Evolutionary conservation across 2,329 filamentous ascomycete genomes (phyloP), one percentile per base, ranked within the genome.

Genomic region (Calcarisporium arbuscula): DNA sequence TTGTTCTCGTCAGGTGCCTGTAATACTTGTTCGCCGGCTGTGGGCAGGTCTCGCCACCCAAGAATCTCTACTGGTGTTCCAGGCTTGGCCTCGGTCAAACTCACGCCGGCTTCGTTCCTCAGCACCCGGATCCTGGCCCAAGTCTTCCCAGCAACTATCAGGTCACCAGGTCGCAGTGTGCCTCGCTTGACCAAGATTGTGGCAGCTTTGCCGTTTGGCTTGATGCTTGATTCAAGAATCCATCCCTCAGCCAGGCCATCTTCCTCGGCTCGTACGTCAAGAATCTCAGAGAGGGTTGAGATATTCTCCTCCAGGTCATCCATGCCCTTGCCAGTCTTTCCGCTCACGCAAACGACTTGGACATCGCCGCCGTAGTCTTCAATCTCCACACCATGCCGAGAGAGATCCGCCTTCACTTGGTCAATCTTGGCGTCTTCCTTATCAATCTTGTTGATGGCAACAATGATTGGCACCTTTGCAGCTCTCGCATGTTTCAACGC

Each of bases 381-480:
- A 35, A 98, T 83, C 48, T 95, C 84, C 19, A 98, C 79, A 7
- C 85, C 87, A 51, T 95, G 73, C 3, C 79, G 71, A 8, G 85
- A 78, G 17, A 98, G 77, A 56, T 96, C 92, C 36, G 81, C 71
- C 63, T 96, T 96, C 42, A 96, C 89, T 30, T 78, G 75, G 27
- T 95, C 83, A 9, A 88, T 64, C 33, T 87, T 77, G 5, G 85
- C 81, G 40, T 85, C 82, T 40, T 83, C 78, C 61, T 92, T 95
- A 64, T 98, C 92, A 33, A 95, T 77, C 62, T 98, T 98, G 68
- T 92, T 98, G 62, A 96, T 90, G 12, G 94, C 94, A 32, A 98
- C 92, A 39, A 98, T 95, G 32, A 98, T 90, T 5, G 92, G 90
- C 1, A 96, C 92, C 41, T 84, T 82, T 32, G 92, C 86, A 19